Base-by-base conservation (phyloP, 2,329 filamentous ascomycete genomes). In the Hymenoscyphus fraxineus region DNA sequence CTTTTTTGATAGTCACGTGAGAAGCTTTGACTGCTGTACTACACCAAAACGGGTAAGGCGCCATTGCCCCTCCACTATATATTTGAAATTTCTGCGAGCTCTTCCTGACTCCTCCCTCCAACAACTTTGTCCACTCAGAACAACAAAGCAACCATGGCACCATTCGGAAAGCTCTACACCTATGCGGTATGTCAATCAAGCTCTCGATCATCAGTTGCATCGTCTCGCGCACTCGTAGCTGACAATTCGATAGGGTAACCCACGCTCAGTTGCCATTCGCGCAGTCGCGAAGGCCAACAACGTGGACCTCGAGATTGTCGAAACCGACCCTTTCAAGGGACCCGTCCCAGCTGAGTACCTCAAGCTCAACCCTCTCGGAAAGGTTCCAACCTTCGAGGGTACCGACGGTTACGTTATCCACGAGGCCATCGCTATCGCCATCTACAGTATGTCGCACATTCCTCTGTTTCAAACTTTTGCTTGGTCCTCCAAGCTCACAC, bases 231-330 rank as follows among this genome's bases (percentile, higher is more conserved):
- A 38, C 3, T 10, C 35, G 51, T 35, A 60, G 57, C 70, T 67
- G 59, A 69, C 64, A 67, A 69, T 63, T 60, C 59, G 66, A 32
- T 77, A 97, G 93, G 86, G 85, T 78, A 97, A 97, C 87, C 84
- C 91, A 81, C 93, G 94, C 84, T 91, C 90, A 80, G 91, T 90
- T 76, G 88, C 89, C 79, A 91, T 97, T 81, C 87, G 89, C 79
- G 93, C 92, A 75, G 92, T 97, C 77, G 95, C 95, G 75, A 98
- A 99, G 89, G 93, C 92, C 83, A 98, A 98, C 83, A 88, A 90
- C 79, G 87, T 99, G 78, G 93, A 98, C 72, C 80, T 99, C 74
- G 92, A 97, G 81, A 80, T 93, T 71, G 89, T 95, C 73, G 81
- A 90, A 75, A 90, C 88, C 70, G 82, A 89, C 78, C 83, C 85